phyloP scores from a whole-genome alignment of 306 rosid species.

The Cicer arietinum region DNA sequence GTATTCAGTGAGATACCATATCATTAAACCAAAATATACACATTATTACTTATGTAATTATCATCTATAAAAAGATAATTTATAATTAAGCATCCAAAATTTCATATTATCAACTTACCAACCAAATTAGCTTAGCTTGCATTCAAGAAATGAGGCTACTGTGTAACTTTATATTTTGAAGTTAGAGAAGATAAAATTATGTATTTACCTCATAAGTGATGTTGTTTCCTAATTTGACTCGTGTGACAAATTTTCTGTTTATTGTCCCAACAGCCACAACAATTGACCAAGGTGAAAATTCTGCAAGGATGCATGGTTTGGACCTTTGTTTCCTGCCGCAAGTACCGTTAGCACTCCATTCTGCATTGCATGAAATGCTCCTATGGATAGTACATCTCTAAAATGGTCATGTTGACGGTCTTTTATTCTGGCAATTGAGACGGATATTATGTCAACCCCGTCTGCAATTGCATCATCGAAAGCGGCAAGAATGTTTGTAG shows the following conservation, averaged over 20 bases:
- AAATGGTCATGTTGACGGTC: conserved; percentile 5
- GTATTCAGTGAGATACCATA: too few relatives aligned
- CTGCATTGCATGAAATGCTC: conserved; percentile 55
- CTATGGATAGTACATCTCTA: not conserved
- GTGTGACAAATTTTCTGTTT: conserved; percentile 52
- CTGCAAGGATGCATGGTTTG: not conserved
- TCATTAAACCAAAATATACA: too few relatives aligned
- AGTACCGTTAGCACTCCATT: conserved; percentile 48
- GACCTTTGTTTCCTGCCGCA: conserved; percentile 53
- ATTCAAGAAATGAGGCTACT: too few relatives aligned
- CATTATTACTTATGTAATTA: too few relatives aligned
- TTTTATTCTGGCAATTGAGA: too few relatives aligned
- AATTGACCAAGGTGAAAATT: conserved; percentile 60
- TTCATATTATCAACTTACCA: too few relatives aligned
- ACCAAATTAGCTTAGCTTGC: too few relatives aligned
- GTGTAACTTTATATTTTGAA: too few relatives aligned
- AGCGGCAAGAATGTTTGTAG: conserved; percentile 34
- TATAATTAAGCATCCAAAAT: too few relatives aligned
- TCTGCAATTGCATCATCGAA: conserved; percentile 66
- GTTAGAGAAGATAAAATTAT: too few relatives aligned
- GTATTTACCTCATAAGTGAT: conserved; percentile 48
- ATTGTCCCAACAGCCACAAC: conserved; percentile 57
- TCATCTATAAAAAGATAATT: too few relatives aligned
- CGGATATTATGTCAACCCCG: conserved; percentile 61
- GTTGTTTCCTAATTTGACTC: too few relatives aligned